Percentiles rank a stretch among this genome's conserved stretches.
These are phyloP conservation scores for Nemania abortiva DNA, from an alignment of 2,329 filamentous ascomycete species.

Conservation along the genomic window DNA sequence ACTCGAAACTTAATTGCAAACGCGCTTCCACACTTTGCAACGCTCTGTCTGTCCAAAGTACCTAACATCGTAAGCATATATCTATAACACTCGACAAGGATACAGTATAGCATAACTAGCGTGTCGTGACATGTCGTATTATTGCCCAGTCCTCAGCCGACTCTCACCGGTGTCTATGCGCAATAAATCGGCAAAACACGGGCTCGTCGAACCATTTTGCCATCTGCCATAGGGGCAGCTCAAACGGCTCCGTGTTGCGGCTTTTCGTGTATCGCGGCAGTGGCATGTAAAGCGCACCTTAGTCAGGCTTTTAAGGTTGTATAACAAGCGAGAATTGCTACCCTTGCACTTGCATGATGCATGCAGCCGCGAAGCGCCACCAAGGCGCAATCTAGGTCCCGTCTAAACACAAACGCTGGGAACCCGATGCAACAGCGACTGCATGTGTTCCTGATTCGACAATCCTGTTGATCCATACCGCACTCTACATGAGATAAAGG, in stretches of 20 bases:
- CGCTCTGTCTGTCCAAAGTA: background rate
- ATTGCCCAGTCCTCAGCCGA: background rate
- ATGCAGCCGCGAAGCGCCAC: constrained; percentile 18
- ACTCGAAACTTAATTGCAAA: background rate
- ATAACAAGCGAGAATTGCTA: constrained; percentile 16
- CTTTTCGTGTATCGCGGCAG: constrained; percentile 30
- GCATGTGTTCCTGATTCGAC: constrained; percentile 16
- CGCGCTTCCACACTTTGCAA: too few relatives aligned
- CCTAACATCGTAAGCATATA: background rate
- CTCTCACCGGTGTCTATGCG: constrained; percentile 17
- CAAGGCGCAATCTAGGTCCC: constrained; percentile 6
- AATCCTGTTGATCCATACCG: constrained; percentile 4
- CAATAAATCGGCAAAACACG: constrained; percentile 21
- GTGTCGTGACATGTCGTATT: constrained; percentile 16
- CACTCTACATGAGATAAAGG: background rate
- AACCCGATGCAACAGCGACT: background rate
- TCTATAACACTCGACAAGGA: background rate
- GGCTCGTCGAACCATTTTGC: background rate
- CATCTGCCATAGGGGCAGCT: background rate
- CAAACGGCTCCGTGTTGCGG: background rate
- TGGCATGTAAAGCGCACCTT: constrained; percentile 5
- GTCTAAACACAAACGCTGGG: background rate
- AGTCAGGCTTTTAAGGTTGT: constrained; percentile 18
- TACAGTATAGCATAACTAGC: too few relatives aligned
- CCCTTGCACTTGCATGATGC: constrained; percentile 19